Base-by-base conservation (phyloP, 768 basidiomycete genomes). In the Goffeauzyma gilvescens region DNA sequence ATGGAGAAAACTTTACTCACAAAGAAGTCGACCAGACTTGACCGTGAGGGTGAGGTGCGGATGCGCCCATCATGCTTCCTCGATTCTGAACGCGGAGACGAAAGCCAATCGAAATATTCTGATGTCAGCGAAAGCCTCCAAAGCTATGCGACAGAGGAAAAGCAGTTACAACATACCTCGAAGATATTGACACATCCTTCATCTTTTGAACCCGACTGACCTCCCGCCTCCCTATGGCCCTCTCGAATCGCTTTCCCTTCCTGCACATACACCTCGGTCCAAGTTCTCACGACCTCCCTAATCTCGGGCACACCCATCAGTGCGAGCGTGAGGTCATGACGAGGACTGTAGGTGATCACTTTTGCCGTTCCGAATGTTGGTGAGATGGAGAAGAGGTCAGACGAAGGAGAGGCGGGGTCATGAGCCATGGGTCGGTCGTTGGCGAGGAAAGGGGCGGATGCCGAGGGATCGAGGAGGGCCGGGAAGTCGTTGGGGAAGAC, bases 61-160 rank as follows among this genome's bases (percentile, higher is more conserved):
- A 84, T 57, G 84, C 89, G 9, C 87, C 87, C 87, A 89, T 89
- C 69, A 85, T 86, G 2, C 78, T 65, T 2, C 87, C 87, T 65
- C 87, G 89, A 63, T 86, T 87, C 78, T 85, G 52, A 28, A 52
- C 51, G n/a, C n/a, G n/a, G n/a, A n/a, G n/a, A n/a, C n/a, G n/a
- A n/a, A n/a, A n/a, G n/a, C n/a, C n/a, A n/a, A n/a, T n/a, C n/a
- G n/a, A n/a, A n/a, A n/a, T n/a, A n/a, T 15, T 50, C 58, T 38
- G 28, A 30, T 10, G 39, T 25, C 38, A 35, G 31, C 25, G 28
- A 18, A 35, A 13, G n/a, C n/a, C n/a, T n/a, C n/a, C n/a, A n/a
- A n/a, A n/a, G n/a, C n/a, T n/a, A 15, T 13, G 20, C 21, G 18
- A 14, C 15, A 32, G 6, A 1, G 25, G 15, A 31, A 7, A 24